Evolutionary conservation across 257 asterid species (phyloP), one percentile per base, ranked within the genome.

Genomic region (Solanum chiquidenum): DNA sequence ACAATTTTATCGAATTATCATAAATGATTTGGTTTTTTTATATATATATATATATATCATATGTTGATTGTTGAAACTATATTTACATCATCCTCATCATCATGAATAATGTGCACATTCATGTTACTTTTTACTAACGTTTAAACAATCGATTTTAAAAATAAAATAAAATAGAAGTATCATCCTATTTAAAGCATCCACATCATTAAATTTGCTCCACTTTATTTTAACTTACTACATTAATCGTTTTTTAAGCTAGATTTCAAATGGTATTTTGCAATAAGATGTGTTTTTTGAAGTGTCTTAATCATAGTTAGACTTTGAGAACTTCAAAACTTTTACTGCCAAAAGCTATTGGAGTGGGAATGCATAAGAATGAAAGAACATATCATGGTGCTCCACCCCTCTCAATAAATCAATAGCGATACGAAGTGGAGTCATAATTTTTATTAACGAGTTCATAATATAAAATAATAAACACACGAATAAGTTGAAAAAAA

Each of bases 401-500:
- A 52, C 60, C 60, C 40, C 52, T 44, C 52, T 52, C 60, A 7
- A 5, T 46, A 49, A 49, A 7, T 49, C 9, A 52, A 2, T 14
- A 5, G 21, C 3, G 21, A 49, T 49, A 49, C 8, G 3, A 9
- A 6, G 21, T 1, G 1, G 23, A 52, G 23, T 52, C 23, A 16
- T 1, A 52, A 52, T 5, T 52, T 52, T 16, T 16, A 52, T 52
- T 52, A 52, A 52, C 0, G 7, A 52, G 1, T 18, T 52, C 2
- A 52, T 52, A 52, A 2, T 52, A 52, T 52, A 52, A 49, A 52
- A 52, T 52, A 52, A 52, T 6, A 16, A 52, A 6, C 1, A 6
- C 1, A 52, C 0, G 0, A 52, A 52, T 16, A 52, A 6, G 0
- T 18, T 52, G 1, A 1, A 6, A 16, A 52, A 52, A 0, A 52